These are phyloP conservation scores for Pisolithus orientalis DNA, from an alignment of 768 basidiomycete species.

Conservation along the genomic window DNA sequence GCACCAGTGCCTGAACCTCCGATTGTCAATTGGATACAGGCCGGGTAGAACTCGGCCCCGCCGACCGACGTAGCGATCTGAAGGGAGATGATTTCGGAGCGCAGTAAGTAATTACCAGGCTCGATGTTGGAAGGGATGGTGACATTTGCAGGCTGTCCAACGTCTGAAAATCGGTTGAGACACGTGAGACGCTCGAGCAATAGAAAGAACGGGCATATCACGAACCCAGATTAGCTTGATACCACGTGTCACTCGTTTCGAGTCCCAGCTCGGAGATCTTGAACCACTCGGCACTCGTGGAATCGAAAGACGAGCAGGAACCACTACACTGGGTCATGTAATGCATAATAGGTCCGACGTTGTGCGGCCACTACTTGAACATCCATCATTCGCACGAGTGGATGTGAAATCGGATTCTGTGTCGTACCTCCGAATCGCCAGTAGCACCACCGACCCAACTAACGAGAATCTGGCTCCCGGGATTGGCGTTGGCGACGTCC, in stretches of 20 bases:
- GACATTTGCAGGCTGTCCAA: constrained; percentile 33
- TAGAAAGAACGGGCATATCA: constrained; percentile 15
- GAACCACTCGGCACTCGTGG: constrained; percentile 59
- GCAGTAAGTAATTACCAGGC: constrained; percentile 66
- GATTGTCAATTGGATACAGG: constrained; percentile 21
- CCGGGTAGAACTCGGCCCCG: constrained; percentile 41
- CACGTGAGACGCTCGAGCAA: background rate
- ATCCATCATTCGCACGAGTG: background rate
- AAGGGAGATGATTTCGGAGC: constrained; percentile 74
- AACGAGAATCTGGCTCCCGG: constrained; percentile 49
- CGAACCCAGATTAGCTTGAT: constrained; percentile 37
- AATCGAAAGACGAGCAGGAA: constrained; percentile 51
- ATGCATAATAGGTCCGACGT: constrained; percentile 61
- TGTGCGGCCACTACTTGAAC: constrained; percentile 40
- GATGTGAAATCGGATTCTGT: background rate
- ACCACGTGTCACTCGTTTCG: constrained; percentile 38
- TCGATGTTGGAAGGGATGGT: constrained; percentile 46
- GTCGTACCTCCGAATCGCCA: constrained; percentile 23
- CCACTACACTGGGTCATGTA: constrained; percentile 64
- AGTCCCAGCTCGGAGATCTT: constrained; percentile 55
- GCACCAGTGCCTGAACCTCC: constrained; percentile 23
- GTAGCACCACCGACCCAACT: constrained; percentile 43
- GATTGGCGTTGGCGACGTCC: constrained; percentile 46
- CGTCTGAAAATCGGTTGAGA: constrained; percentile 19
- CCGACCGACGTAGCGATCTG: constrained; percentile 48